A percentile compares a stretch with the other conserved stretches of the same genome.
Evolutionary conservation across 192 early-diverging fungal genomes (phyloP).

Genomic region (Linnemannia hyalina): DNA sequence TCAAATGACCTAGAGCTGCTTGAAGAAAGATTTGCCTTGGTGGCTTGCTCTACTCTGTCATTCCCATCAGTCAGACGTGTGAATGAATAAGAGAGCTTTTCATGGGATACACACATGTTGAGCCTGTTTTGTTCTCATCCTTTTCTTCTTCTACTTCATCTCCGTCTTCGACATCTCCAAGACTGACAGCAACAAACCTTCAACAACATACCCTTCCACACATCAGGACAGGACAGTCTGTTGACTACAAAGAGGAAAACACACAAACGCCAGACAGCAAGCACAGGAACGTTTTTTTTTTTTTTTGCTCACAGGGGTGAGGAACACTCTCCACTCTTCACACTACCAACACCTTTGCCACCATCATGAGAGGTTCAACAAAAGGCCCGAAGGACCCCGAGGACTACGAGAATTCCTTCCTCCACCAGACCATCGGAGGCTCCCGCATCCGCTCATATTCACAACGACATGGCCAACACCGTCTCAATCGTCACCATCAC

Average conservation of each 20-base stretch:
- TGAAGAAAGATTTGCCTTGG: no score
- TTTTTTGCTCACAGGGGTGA: background rate
- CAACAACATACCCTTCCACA: no score
- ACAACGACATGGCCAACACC: conserved; percentile 28
- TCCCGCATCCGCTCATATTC: conserved; percentile 41
- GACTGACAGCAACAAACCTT: no score
- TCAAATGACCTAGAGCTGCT: no score
- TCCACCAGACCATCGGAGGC: conserved; percentile 41
- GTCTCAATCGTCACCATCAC: conserved; percentile 27
- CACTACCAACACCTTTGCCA: background rate
- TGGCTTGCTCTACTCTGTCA: no score
- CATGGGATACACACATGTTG: no score
- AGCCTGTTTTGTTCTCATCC: no score
- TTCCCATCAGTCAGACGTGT: no score
- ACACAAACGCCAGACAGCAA: background rate
- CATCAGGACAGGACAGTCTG: no score
- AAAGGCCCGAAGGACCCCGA: conserved; percentile 25
- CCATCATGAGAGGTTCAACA: conserved; percentile 18
- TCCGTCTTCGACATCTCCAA: no score
- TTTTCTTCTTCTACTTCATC: no score
- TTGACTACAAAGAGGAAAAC: background rate
- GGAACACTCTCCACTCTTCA: background rate
- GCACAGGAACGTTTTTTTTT: background rate
- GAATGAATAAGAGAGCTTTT: no score
- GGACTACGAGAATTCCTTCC: conserved; percentile 25